Base-by-base conservation (phyloP, 2,329 filamentous ascomycete species). In the Colletotrichum sp. region DNA sequence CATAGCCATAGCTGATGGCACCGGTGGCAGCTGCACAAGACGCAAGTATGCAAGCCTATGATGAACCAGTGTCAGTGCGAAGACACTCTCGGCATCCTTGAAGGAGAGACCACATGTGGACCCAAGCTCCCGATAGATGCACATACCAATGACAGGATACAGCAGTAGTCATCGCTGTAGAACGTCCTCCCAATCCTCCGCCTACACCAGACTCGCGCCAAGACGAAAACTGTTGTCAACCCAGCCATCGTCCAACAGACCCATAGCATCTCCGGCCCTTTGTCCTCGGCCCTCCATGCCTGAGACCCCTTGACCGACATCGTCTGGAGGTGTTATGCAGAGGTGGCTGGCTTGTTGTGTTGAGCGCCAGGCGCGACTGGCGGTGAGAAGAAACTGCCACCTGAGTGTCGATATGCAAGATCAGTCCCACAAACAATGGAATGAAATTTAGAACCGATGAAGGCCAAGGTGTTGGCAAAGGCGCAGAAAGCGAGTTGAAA, bases 1-100 rank as follows among this genome's bases (percentile, higher is more conserved):
- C 87, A 68, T 84, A 86, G 5, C 87, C 87, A 26, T 81, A 77
- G 2, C 66, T 52, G 12, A 88, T 82, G 13, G 84, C 84, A 8
- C 80, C 79, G 7, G 82, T 81, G 3, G 82, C 82, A 13, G 87
- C 72, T 6, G 74, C 82, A 2, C 84, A 81, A 22, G 84, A 85
- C 65, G 80, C 70, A 18, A 44, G 24, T n/a, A 30, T 48, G 12
- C 52, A 69, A 2, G 32, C 18, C 67, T 69, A 26, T 24, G 32
- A 3, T 7, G 32, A 39, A 64, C 24, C 13, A 6, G 22, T 24
- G 16, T 24, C 22, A 44, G 34, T 26, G 34, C 32, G 32, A 39
- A 10, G 8, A 28, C 34, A n/a, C 5, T 15, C 24, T 26, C 15
- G n/a, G 18, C 24, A 26, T 32, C 28, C 26, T 24, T 22, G 10